Percentiles rank a stretch among this genome's conserved stretches.
Evolutionary conservation across 257 asterid species (phyloP).

Genomic region (Datura wrightii): DNA sequence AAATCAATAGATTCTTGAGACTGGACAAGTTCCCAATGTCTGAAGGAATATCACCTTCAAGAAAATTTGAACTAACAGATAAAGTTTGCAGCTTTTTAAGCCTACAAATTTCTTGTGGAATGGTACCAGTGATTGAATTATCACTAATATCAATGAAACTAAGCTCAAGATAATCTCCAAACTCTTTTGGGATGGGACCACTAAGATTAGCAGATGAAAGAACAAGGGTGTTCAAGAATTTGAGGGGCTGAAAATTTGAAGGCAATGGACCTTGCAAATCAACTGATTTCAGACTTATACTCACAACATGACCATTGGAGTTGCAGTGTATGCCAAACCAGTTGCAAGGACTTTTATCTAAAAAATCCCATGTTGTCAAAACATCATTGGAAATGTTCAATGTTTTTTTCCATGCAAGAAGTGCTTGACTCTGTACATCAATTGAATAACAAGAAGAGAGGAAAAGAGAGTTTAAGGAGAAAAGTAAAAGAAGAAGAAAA

Average conservation of each 20-base stretch:
- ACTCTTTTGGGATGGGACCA: constrained; percentile 74
- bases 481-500: constrained; percentile 38
- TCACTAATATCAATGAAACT: constrained; percentile 67
- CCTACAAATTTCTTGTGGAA: constrained; percentile 70
- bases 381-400: constrained; percentile 50
- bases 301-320: constrained; percentile 58
- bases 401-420: constrained; percentile 71
- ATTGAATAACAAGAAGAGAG: constrained; percentile 54
- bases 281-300: constrained; percentile 58
- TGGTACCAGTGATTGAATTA: constrained; percentile 71
- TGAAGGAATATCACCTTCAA: constrained; percentile 67
- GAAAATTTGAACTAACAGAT: constrained; percentile 59
- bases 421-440: constrained; percentile 69
- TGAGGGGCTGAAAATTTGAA: constrained; percentile 62
- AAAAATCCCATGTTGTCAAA: constrained; percentile 64
- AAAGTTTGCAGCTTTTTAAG: constrained; percentile 59
- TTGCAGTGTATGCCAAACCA: constrained; percentile 86
- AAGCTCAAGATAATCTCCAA: constrained; percentile 67
- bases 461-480: constrained; percentile 42
- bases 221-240: constrained; percentile 59
- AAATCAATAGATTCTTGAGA: constrained; percentile 60
- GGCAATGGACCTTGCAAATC: constrained; percentile 89
- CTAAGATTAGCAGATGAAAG: constrained; percentile 80
- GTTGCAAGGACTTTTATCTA: constrained; percentile 62
- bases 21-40: constrained; percentile 66